Conservation (phyloP, 2,329 filamentous ascomycete species). For the Celoporthe dispersa region DNA sequence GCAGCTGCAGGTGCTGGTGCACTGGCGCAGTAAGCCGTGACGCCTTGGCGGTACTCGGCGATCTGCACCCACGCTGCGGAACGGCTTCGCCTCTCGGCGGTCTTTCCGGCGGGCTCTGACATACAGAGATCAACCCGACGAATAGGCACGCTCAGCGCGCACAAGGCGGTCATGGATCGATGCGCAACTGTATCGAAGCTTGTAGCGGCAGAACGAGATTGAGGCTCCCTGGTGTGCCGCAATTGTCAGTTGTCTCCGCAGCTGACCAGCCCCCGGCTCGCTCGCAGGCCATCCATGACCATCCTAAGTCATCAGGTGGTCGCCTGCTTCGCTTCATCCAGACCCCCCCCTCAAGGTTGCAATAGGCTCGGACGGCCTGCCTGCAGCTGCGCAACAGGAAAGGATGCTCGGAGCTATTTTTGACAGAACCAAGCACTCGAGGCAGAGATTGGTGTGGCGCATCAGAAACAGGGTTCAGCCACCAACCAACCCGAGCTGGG, state of each 20-base stretch:
- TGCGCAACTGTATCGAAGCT: neutral
- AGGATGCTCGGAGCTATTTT: constrained; percentile 12
- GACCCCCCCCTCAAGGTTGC: neutral
- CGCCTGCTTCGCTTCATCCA: neutral
- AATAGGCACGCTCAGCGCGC: neutral
- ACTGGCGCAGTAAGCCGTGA: neutral
- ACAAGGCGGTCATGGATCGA: neutral
- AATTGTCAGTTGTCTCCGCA: neutral
- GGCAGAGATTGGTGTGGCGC: constrained; percentile 20
- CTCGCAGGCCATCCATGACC: neutral
- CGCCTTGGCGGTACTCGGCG: neutral
- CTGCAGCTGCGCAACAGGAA: constrained; percentile 9
- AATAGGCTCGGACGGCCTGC: neutral
- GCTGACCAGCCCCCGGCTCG: neutral
- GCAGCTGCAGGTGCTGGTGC: neutral
- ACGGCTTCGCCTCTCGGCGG: neutral
- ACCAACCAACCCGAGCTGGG: constrained; percentile 1
- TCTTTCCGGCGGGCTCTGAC: neutral
- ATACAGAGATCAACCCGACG: neutral
- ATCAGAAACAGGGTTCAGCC: constrained; percentile 9
- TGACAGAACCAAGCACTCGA: neutral
- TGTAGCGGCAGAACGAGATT: neutral
- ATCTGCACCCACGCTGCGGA: neutral
- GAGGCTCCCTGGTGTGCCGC: neutral
- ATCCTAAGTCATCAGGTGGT: neutral